Percentiles rank a stretch among this genome's conserved stretches.
phyloP scores from a whole-genome alignment of 495 filamentous ascomycete species.

The Pseudevernia furfuracea region DNA sequence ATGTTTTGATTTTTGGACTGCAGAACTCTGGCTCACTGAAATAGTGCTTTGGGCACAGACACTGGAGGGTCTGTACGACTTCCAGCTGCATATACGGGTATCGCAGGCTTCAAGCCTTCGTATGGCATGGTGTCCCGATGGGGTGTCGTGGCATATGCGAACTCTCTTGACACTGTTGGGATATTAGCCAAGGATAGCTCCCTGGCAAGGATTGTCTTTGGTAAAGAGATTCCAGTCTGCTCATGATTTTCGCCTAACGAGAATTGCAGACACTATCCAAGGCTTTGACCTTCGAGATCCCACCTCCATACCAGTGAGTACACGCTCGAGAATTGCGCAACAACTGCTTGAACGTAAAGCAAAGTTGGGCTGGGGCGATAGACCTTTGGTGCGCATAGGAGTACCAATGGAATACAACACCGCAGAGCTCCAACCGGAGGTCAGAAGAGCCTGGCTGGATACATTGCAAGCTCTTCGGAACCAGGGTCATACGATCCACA shows the following conservation, averaged over 20 bases:
- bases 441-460: slow-evolving; percentile 61
- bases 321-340: slow-evolving; percentile 41
- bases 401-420: slow-evolving; percentile 86
- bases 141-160: slow-evolving; percentile 92
- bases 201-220: slow-evolving; percentile 48
- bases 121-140: slow-evolving; percentile 77
- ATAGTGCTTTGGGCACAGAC: slow-evolving; percentile 79
- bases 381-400: slow-evolving; percentile 49
- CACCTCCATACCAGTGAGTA: slow-evolving; percentile 52
- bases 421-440: slow-evolving; percentile 58
- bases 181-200: slow-evolving; percentile 52
- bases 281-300: slow-evolving; percentile 68
- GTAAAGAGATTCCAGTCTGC: slow-evolving; percentile 28
- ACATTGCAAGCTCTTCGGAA: slow-evolving; percentile 49
- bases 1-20: slow-evolving; percentile 24
- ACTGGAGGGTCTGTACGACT: slow-evolving; percentile 90
- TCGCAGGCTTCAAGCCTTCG: slow-evolving; percentile 87
- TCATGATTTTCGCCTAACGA: neutral
- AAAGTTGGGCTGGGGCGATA: slow-evolving; percentile 24
- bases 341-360: slow-evolving; percentile 28
- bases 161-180: slow-evolving; percentile 91
- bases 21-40: slow-evolving; percentile 10
- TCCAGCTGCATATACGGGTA: slow-evolving; percentile 83
- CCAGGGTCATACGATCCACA: slow-evolving; percentile 59
- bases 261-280: slow-evolving; percentile 39